A percentile compares a stretch with the other conserved stretches of the same genome.
These are phyloP conservation scores for Rhizopogon roseolus DNA, from an alignment of 768 basidiomycete genomes.

Conservation along the genomic window DNA sequence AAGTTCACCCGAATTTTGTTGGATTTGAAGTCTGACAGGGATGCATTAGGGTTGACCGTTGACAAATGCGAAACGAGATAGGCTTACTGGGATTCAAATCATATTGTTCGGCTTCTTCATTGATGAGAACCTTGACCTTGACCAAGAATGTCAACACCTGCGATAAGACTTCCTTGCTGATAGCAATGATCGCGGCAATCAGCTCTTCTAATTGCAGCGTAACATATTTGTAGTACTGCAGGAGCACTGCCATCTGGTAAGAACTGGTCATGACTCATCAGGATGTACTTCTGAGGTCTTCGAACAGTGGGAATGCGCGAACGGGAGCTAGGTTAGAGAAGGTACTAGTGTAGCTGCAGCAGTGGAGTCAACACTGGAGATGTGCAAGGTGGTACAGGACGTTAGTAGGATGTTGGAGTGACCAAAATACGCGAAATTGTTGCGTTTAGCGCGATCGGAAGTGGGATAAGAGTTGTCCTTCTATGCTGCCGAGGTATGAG, in stretches of 20 bases:
- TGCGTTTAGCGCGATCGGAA: no score
- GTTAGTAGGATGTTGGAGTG: no score
- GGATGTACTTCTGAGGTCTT: conserved; percentile 88
- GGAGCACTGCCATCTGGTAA: conserved; percentile 89
- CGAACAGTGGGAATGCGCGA: no score
- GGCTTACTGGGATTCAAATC: conserved; percentile 79
- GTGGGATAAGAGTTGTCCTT: no score
- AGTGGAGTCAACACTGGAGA: no score
- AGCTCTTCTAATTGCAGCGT: conserved; percentile 81
- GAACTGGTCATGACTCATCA: conserved; percentile 95
- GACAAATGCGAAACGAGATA: no score
- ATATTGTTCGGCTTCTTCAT: conserved; percentile 85
- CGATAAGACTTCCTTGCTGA: conserved; percentile 75
- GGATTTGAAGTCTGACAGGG: conserved; percentile 74
- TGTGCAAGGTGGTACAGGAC: no score
- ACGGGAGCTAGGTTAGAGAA: no score
- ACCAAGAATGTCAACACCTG: conserved; percentile 59
- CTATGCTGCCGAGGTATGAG: no score
- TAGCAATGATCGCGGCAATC: conserved; percentile 68
- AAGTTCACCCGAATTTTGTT: conserved; percentile 93
- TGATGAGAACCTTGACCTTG: conserved; percentile 86
- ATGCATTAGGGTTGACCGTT: not conserved
- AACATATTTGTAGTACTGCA: conserved; percentile 92
- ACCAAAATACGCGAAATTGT: no score
- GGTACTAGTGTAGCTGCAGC: no score